Base-by-base conservation (phyloP, 345 rosid genomes). In the Luvunga scandens region DNA sequence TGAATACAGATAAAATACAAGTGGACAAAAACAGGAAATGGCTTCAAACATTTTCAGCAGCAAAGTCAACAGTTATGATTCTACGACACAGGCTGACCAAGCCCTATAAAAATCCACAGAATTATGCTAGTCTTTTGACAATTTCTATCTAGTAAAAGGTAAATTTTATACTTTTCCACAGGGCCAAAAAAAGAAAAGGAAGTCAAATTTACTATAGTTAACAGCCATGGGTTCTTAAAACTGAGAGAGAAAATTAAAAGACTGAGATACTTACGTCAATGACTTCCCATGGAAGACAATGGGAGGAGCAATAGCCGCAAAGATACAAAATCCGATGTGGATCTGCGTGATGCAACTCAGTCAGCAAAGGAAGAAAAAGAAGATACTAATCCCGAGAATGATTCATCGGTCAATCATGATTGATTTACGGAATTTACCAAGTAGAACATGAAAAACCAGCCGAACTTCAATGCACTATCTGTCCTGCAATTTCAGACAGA, bases 271-370 rank as follows among this genome's bases (percentile, higher is more conserved):
- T 93, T 94, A 97, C 98, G 99, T 91, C 80, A 97, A 83, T 75
- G 99, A 97, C 80, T 91, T 85, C 84, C 99, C 99, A n/a, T 88
- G 93, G 84, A 97, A 97, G 78, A 97, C 90, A 56, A 97, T 60
- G 7, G 99, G 99, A 63, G 99, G 99, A 72, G 99, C 98, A 83
- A 97, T 92, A 71, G 99, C 95, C n/a, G 99, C 98, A 86, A 97
- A 79, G 39, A 97, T 90, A 86, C 98, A 94, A 85, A 97, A 94
- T 65, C 88, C 96, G 83, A 94, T 83, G 84, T 97, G 99, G 71
- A 97, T 76, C 99, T 97, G 95, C 83, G 77, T 33, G 27, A 61
- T 28, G 70, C 63, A 22, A 69, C 59, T 72, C 66, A 75, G 82
- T 67, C 66, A 70, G 73, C 19, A 48, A n/a, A 61, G 69, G 48